These are phyloP conservation scores for Clohesyomyces aquaticus DNA, from an alignment of 495 filamentous ascomycete genomes.

Conservation along the genomic window DNA sequence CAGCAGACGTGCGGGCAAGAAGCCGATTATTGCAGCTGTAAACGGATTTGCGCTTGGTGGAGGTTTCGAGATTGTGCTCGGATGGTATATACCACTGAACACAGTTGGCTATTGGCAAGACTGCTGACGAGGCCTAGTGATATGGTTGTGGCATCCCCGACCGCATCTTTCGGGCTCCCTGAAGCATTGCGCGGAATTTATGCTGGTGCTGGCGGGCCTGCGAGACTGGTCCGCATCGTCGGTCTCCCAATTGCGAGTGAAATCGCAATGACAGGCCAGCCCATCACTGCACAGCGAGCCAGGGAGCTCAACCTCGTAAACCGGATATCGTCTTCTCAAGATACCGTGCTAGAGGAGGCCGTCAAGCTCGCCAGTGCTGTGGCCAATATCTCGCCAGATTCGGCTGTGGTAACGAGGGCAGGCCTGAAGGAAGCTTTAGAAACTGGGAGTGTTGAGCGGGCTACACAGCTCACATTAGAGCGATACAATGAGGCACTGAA, in stretches of 20 bases:
- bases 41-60: constrained; percentile 45
- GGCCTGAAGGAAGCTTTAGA: constrained; percentile 43
- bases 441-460: constrained; percentile 40
- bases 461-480: constrained; percentile 37
- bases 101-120: constrained; percentile 6
- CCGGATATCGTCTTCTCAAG: constrained; percentile 36
- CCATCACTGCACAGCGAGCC: constrained; percentile 40
- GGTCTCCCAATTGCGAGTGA: constrained; percentile 42
- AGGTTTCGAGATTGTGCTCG: constrained; percentile 44
- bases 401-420: constrained; percentile 41
- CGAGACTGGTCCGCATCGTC: constrained; percentile 41
- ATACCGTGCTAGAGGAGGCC: constrained; percentile 41
- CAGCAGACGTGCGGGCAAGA: constrained; percentile 41
- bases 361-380: constrained; percentile 40
- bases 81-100: constrained; percentile 31
- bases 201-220: constrained; percentile 42
- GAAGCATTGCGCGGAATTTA: constrained; percentile 45
- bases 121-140: constrained; percentile 33
- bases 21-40: constrained; percentile 44
- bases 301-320: constrained; percentile 39
- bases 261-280: constrained; percentile 39
- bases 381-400: constrained; percentile 40
- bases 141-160: constrained; percentile 43
- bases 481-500: constrained; percentile 35
- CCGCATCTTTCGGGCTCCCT: constrained; percentile 41